These are phyloP conservation scores for Sporothrix euskadiensis DNA, from an alignment of 2,329 filamentous ascomycete genomes.

Conservation along the genomic window DNA sequence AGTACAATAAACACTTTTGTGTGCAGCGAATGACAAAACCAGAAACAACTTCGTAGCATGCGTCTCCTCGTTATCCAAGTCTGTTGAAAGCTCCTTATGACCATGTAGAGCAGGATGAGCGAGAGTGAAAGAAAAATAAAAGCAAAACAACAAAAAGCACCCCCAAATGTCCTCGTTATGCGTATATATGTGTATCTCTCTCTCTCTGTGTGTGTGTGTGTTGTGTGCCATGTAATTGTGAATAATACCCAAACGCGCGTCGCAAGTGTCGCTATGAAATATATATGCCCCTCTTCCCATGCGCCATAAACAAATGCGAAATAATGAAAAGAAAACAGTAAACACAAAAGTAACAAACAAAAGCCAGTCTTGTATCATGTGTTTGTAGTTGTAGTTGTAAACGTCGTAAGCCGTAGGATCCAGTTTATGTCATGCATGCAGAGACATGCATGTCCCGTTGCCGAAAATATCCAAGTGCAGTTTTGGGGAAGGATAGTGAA, in stretches of 20 bases:
- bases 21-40: not conserved
- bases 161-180: slow-evolving; percentile 4
- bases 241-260: slow-evolving; percentile 1
- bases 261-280: not conserved
- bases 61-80: not conserved
- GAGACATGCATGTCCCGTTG: not conserved
- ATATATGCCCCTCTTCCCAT: not conserved
- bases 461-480: slow-evolving; percentile 3
- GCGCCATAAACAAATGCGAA: slow-evolving; percentile 7
- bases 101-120: not conserved
- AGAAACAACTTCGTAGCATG: not conserved
- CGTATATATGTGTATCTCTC: slow-evolving; percentile 6
- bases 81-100: not conserved
- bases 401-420: not conserved
- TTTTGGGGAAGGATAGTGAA: slow-evolving; percentile 12
- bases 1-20: not conserved
- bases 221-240: slow-evolving; percentile 6
- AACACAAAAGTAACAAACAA: not conserved
- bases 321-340: not conserved
- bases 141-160: not conserved
- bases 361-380: not conserved
- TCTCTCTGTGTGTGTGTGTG: not conserved
- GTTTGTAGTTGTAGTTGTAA: not conserved
- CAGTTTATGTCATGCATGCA: slow-evolving; percentile 9
- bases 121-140: not conserved